Percentiles rank a stretch among this genome's conserved stretches.
These are phyloP conservation scores for Raphanus hybrid DNA, from an alignment of 441 rosid genomes.

Conservation along the genomic window DNA sequence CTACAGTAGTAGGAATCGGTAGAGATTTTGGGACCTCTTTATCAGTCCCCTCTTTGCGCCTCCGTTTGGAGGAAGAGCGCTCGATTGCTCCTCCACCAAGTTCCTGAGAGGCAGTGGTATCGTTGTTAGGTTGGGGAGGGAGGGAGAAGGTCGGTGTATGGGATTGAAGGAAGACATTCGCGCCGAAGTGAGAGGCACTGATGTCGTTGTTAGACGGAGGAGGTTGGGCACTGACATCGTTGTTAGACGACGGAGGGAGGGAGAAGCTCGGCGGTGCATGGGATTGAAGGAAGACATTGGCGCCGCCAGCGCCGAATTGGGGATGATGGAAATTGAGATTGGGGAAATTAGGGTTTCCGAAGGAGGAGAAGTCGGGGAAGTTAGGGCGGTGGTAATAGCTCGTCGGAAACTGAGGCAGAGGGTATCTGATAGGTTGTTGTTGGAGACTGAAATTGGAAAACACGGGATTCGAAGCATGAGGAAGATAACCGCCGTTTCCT, in stretches of 20 bases:
- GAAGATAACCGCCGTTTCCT: constrained; percentile 41
- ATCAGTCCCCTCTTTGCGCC: constrained; percentile 9
- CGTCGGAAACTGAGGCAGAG: constrained; percentile 49
- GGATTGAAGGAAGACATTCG: constrained; percentile 32
- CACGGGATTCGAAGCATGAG: constrained; percentile 25
- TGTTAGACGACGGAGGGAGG: neutral
- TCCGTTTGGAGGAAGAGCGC: constrained; percentile 37
- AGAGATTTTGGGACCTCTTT: constrained; percentile 14
- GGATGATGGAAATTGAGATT: constrained; percentile 41
- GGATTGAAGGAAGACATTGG: constrained; percentile 32
- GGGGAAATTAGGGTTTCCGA: constrained; percentile 43
- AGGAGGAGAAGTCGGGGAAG: constrained; percentile 31
- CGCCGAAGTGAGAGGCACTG: constrained; percentile 28
- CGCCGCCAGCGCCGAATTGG: constrained; percentile 25
- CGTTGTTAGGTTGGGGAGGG: constrained; percentile 25
- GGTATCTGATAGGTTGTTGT: constrained; percentile 48
- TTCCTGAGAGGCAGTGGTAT: constrained; percentile 14
- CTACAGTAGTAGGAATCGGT: constrained; percentile 1
- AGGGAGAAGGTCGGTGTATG: constrained; percentile 36
- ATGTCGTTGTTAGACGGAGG: neutral
- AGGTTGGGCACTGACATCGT: no score
- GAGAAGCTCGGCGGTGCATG: constrained; percentile 39
- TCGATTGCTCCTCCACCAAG: constrained; percentile 14
- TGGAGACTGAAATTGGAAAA: constrained; percentile 44
- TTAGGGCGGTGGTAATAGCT: constrained; percentile 33